phyloP scores from a whole-genome alignment of 805 yeast genomes.

The Tetrapisispora taiwanensis region DNA sequence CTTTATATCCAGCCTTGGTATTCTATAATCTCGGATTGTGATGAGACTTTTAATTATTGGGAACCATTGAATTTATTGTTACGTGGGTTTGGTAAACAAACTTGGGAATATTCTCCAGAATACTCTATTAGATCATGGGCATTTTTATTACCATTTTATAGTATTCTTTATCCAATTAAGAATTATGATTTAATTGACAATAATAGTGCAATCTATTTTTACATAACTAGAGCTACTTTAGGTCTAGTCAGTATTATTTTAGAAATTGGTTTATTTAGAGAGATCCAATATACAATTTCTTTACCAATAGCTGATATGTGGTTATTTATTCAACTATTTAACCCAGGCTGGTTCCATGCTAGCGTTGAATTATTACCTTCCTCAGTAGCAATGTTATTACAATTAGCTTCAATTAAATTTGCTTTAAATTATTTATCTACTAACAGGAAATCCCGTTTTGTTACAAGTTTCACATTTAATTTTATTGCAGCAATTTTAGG shows the following conservation, averaged over 20 bases:
- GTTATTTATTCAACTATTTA: slow-evolving; percentile 46
- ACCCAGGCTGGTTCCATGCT: slow-evolving; percentile 85
- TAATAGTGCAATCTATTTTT: slow-evolving; percentile 22
- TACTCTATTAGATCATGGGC: slow-evolving; percentile 83
- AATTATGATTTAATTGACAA: slow-evolving; percentile 13
- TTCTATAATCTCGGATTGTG: slow-evolving; percentile 78
- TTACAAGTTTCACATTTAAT: slow-evolving; percentile 21
- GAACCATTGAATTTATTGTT: slow-evolving; percentile 76
- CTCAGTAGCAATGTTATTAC: slow-evolving; percentile 52
- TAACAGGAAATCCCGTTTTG: slow-evolving; percentile 15
- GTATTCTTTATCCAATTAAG: slow-evolving; percentile 18
- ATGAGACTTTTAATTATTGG: slow-evolving; percentile 89
- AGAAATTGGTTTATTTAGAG: slow-evolving; percentile 37
- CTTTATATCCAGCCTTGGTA: slow-evolving; percentile 34
- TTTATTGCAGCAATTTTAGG: slow-evolving; percentile 69
- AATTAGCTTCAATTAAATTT: slow-evolving; percentile 26
- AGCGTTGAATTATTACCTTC: slow-evolving; percentile 81
- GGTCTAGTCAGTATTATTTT: slow-evolving; percentile 18
- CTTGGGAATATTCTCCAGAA: slow-evolving; percentile 93
- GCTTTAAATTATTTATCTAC: slow-evolving; percentile 21
- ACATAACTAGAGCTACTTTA: slow-evolving; percentile 18
- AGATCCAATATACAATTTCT: slow-evolving; percentile 18
- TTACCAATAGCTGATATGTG: slow-evolving; percentile 44
- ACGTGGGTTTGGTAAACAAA: slow-evolving; percentile 81
- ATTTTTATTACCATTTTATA: slow-evolving; percentile 43